Evolutionary conservation across 2,329 filamentous ascomycete genomes (phyloP).

Genomic region (Colletotrichum tropicale): DNA sequence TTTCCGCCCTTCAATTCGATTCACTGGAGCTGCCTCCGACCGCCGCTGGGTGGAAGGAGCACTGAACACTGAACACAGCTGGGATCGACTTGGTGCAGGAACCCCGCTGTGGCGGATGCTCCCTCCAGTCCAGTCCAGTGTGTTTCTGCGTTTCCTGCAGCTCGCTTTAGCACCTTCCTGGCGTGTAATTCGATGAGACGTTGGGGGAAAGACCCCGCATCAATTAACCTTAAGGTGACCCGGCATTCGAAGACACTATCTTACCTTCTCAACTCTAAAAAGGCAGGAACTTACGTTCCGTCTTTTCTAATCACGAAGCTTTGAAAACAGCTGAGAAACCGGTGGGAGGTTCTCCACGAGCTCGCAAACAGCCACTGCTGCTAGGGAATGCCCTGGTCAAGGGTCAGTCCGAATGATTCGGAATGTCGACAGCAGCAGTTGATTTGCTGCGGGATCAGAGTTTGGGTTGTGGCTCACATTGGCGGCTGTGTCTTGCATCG

Average conservation of each 20-base stretch:
- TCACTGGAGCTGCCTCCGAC: neutral
- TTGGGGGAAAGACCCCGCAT: neutral
- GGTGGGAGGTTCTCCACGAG: neutral
- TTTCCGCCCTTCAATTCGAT: neutral
- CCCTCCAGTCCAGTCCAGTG: neutral
- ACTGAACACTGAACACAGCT: neutral
- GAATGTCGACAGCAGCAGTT: neutral
- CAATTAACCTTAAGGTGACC: neutral
- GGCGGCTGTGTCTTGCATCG: neutral
- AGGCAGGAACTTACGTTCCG: neutral
- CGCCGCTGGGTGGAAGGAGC: neutral
- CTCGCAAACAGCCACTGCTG: neutral
- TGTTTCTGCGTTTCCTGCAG: neutral
- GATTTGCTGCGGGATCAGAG: neutral
- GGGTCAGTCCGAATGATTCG: neutral
- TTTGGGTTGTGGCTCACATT: neutral
- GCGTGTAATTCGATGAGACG: neutral
- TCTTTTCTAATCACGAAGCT: neutral
- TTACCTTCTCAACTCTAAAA: neutral
- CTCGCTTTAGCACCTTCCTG: neutral
- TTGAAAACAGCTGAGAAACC: neutral
- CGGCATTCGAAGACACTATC: neutral
- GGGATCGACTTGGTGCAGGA: slow-evolving; percentile 3
- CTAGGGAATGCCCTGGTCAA: neutral
- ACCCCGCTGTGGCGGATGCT: slow-evolving; percentile 13